Percentiles rank a stretch among this genome's conserved stretches.
Evolutionary conservation across 2,329 filamentous ascomycete genomes (phyloP).

Genomic region (Penicillium sp.): DNA sequence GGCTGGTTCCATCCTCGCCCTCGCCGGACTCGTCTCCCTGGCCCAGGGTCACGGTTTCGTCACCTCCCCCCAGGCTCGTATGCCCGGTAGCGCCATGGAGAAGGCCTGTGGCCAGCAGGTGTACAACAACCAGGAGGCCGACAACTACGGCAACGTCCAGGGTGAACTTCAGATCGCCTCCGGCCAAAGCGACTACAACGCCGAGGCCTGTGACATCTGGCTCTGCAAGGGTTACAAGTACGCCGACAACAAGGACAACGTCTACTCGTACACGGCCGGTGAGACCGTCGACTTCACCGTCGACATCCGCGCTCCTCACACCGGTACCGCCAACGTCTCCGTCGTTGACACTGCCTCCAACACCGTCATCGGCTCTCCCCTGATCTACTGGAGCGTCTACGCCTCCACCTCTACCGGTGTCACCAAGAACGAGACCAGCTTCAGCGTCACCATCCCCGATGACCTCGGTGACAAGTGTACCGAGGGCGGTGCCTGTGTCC

Average conservation of each 20-base stretch:
- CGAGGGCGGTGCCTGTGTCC: constrained; percentile 26
- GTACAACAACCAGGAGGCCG: constrained; percentile 45
- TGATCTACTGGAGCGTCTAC: constrained; percentile 28
- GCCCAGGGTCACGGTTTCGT: constrained; percentile 50
- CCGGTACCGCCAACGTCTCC: constrained; percentile 43
- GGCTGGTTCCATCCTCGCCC: constrained; percentile 34
- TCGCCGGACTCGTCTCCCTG: constrained; percentile 39
- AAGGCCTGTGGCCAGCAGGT: constrained; percentile 49
- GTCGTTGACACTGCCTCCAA: constrained; percentile 42
- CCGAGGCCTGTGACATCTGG: constrained; percentile 44
- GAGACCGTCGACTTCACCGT: constrained; percentile 38
- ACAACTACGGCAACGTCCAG: constrained; percentile 52
- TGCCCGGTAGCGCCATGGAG: constrained; percentile 45
- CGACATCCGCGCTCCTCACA: constrained; percentile 42
- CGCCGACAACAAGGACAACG: constrained; percentile 47
- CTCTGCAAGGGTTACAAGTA: constrained; percentile 53
- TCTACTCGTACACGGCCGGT: constrained; percentile 45
- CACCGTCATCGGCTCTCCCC: constrained; percentile 29
- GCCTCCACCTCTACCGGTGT: constrained; percentile 25
- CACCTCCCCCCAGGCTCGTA: constrained; percentile 41
- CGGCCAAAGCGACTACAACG: constrained; percentile 43
- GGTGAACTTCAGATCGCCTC: constrained; percentile 44
- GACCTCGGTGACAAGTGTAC: constrained; percentile 22
- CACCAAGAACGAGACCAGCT: constrained; percentile 22
- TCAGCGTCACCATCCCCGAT: constrained; percentile 28